Conservation (phyloP, 768 basidiomycete species). For the Amanita brunnescens region DNA sequence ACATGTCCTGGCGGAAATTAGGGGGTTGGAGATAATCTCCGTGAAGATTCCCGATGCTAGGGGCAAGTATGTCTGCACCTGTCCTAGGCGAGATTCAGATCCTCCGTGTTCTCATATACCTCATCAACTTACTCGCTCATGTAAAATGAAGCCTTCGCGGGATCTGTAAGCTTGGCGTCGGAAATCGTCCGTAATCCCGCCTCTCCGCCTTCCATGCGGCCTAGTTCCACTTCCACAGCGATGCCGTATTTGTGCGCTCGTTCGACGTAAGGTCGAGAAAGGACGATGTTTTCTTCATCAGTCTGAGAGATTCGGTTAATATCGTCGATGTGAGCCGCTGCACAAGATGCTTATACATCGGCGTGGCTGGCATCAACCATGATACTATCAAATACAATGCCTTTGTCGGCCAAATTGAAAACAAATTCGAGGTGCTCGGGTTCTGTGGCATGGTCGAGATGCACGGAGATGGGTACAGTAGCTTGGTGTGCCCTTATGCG, state of each 20-base stretch:
- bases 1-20: conserved; percentile 38
- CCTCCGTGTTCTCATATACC: neutral
- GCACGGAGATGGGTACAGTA: conserved; percentile 39
- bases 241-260: conserved; percentile 31
- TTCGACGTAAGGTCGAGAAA: conserved; percentile 36
- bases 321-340: neutral
- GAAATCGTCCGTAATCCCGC: conserved; percentile 39
- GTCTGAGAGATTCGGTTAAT: conserved; percentile 20
- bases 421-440: conserved; percentile 37
- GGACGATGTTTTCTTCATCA: conserved; percentile 37
- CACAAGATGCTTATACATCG: conserved; percentile 18
- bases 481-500: conserved; percentile 30
- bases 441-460: conserved; percentile 41
- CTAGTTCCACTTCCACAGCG: conserved; percentile 39
- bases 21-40: conserved; percentile 37
- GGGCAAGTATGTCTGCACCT: conserved; percentile 35
- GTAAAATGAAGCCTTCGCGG: conserved; percentile 32
- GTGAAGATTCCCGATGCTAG: conserved; percentile 40
- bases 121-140: conserved; percentile 25
- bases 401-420: conserved; percentile 34
- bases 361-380: conserved; percentile 45
- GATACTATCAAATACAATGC: conserved; percentile 39
- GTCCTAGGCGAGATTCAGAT: conserved; percentile 16
- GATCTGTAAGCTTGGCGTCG: conserved; percentile 38
- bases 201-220: conserved; percentile 39